Evolutionary conservation across 2,329 filamentous ascomycete species (phyloP).

Genomic region (Sarocladium strictum): DNA sequence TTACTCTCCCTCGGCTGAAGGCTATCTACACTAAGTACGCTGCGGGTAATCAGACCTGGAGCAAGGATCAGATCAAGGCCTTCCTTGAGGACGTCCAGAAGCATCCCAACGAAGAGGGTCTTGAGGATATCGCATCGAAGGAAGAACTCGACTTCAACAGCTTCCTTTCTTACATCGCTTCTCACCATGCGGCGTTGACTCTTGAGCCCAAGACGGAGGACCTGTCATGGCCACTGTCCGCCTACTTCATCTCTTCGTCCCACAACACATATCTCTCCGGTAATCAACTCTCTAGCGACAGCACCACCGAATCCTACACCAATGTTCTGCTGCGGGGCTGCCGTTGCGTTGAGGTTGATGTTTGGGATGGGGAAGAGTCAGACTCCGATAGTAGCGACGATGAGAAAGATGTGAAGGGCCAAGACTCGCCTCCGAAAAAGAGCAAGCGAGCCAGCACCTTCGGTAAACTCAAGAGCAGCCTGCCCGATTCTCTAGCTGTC

Average conservation of each 20-base stretch:
- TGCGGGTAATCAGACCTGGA: conserved; percentile 37
- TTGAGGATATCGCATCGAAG: conserved; percentile 15
- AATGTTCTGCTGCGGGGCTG: conserved; percentile 78
- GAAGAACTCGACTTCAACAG: conserved; percentile 38
- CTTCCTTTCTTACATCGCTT: conserved; percentile 54
- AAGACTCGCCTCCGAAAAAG: conserved; percentile 15
- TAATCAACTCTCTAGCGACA: conserved; percentile 79
- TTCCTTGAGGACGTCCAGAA: conserved; percentile 44
- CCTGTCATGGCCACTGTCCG: conserved; percentile 73
- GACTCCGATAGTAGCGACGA: conserved; percentile 48
- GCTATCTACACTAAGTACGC: conserved; percentile 41
- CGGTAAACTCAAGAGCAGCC: conserved; percentile 57
- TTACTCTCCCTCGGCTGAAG: conserved; percentile 36
- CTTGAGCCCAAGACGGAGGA: conserved; percentile 35
- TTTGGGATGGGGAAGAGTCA: conserved; percentile 80
- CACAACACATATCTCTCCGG: conserved; percentile 93
- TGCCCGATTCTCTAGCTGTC: conserved; percentile 36
- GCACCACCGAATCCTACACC: conserved; percentile 83
- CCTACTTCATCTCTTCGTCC: conserved; percentile 90
- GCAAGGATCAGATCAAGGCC: conserved; percentile 34
- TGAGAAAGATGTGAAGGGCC: conserved; percentile 33
- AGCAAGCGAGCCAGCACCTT: conserved; percentile 52
- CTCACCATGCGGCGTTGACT: conserved; percentile 36
- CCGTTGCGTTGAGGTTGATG: conserved; percentile 89
- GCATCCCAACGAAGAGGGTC: conserved; percentile 22